Evolutionary conservation across 768 basidiomycete species (phyloP).

Genomic region (Lactarius hatsudake): DNA sequence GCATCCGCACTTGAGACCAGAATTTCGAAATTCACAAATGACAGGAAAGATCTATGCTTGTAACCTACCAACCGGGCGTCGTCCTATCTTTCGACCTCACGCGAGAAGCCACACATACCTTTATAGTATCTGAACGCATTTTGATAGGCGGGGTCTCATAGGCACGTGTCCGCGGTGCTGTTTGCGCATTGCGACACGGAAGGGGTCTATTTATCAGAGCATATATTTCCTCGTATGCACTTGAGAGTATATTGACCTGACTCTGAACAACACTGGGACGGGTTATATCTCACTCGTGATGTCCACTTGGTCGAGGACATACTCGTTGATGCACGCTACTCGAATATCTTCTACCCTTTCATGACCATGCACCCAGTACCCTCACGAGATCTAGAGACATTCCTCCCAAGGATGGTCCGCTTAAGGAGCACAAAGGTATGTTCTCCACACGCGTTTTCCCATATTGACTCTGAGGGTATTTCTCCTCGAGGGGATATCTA

Average conservation of each 20-base stretch:
- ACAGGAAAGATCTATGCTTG: neutral
- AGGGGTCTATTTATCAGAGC: constrained; percentile 1
- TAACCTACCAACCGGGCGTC: neutral
- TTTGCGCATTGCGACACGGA: constrained; percentile 4
- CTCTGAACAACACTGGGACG: neutral
- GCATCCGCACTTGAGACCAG: neutral
- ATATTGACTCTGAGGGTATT: neutral
- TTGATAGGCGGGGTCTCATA: constrained; percentile 2
- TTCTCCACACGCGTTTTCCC: neutral
- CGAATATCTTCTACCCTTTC: neutral
- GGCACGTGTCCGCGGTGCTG: constrained; percentile 17
- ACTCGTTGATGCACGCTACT: neutral
- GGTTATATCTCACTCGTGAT: neutral
- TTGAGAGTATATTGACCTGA: neutral
- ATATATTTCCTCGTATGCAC: neutral
- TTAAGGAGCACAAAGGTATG: constrained; percentile 3
- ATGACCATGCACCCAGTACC: neutral
- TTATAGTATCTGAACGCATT: neutral
- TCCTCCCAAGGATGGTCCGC: no score
- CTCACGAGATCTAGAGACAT: constrained; percentile 1
- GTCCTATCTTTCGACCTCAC: neutral
- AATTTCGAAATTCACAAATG: neutral
- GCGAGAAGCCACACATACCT: neutral
- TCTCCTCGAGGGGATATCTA: neutral
- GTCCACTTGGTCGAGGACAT: neutral